Evolutionary conservation across 805 yeast species (phyloP), one percentile per base, ranked within the genome.

Genomic region (Maudiozyma turicensis): DNA sequence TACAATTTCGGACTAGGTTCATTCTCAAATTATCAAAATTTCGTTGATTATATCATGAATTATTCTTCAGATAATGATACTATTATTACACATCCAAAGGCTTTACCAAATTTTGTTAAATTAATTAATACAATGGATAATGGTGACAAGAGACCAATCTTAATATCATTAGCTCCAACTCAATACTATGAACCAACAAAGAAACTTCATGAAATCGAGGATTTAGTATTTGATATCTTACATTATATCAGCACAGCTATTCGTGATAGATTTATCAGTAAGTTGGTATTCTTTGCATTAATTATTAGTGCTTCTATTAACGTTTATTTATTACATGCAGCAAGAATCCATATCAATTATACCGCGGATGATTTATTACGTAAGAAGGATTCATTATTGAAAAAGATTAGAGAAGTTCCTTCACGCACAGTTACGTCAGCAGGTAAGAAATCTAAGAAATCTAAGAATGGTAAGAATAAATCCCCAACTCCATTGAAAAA

Each of bases 241-340:
- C 79, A 76, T 40, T 73, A 72, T 46, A 66, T 89, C 53, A 81
- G 87, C 52, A 63, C 62, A 50, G 87, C 91, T 20, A 83, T 90
- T 49, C 79, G 84, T 58, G 96, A 90, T 65, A 84, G 82, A 48
- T 71, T 87, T 53, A 77, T 89, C 56, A 82, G 93, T 53, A 90
- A 90, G 64, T 78, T 82, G 54, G 72, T 89, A 46, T 77, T 90
- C 42, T 74, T 85, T 53, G 81, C 80, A 8, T 79, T 91, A 52
- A 81, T 84, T 26, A 70, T 86, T 54, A 85, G 95, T 55, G 77
- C 87, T 49, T 81, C 84, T 6, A 81, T 86, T 54, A 93, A 93
- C 64, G 80, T 85, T 46, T 91, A 90, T 66, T 74, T 93, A 57
- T 76, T 91, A 64, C 87, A 88, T 60, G 95, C 88, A 49, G 84